Evolutionary conservation across 164 flowering plant genomes (phyloP).

Genomic region (Liquidambar formosana): DNA sequence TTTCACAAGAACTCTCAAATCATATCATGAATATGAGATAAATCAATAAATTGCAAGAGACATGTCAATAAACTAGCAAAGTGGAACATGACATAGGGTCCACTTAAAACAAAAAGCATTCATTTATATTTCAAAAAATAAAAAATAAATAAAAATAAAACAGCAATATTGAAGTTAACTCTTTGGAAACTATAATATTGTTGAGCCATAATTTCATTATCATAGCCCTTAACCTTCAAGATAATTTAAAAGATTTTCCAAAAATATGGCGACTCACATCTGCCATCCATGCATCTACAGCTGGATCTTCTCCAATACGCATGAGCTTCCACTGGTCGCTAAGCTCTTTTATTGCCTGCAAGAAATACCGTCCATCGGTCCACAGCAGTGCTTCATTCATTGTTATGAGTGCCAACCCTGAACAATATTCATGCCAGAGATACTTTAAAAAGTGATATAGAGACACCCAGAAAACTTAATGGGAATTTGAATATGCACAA

Average conservation of each 20-base stretch:
- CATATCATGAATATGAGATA: too few species aligned
- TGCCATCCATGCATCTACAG: conserved; percentile 85
- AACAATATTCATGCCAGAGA: not conserved
- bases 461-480: not conserved
- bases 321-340: conserved; percentile 86
- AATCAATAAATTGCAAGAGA: too few species aligned
- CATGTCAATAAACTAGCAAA: too few species aligned
- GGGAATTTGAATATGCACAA: not conserved
- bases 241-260: not conserved
- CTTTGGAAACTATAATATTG: not conserved
- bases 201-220: not conserved
- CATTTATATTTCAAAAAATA: not conserved
- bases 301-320: conserved; percentile 88
- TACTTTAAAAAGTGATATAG: conserved; percentile 5
- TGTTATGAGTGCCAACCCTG: conserved; percentile 90
- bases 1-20: too few species aligned
- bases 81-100: too few species aligned
- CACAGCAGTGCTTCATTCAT: conserved; percentile 73
- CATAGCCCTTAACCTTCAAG: not conserved
- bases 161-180: not conserved
- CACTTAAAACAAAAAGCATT: too few species aligned
- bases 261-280: conserved; percentile 50
- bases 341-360: conserved; percentile 83
- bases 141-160: too few species aligned
- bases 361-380: conserved; percentile 96